Conservation (phyloP, 176 grass and related monocot genomes). For the Tillandsia leiboldiana region DNA sequence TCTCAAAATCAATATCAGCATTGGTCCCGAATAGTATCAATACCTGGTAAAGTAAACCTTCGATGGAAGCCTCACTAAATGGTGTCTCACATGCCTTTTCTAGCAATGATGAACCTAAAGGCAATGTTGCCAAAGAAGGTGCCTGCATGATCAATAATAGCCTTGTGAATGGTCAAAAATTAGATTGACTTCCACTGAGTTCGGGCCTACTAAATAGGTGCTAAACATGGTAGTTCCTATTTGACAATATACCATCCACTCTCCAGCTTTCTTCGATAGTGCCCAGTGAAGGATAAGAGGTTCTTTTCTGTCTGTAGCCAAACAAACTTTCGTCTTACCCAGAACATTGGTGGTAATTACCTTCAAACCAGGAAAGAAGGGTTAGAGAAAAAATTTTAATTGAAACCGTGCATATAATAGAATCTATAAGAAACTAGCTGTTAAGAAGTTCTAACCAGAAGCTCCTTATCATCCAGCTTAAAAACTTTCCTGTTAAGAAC, state of each 20-base stretch:
- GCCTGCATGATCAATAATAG: conserved; percentile 40
- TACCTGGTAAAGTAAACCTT: conserved; percentile 69
- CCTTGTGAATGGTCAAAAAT: conserved; percentile 12
- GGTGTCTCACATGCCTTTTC: conserved; percentile 69
- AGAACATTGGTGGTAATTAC: conserved; percentile 41
- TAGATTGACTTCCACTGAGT: conserved; percentile 5
- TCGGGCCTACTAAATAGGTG: conserved; percentile 2
- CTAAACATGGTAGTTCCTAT: conserved; percentile 1
- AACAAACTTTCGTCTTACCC: conserved; percentile 61
- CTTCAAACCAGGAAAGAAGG: conserved; percentile 39
- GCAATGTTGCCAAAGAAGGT: conserved; percentile 51
- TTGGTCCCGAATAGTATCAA: conserved; percentile 11
- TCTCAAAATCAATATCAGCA: background rate
- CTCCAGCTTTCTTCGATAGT: conserved; percentile 46
- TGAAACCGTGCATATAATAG: background rate
- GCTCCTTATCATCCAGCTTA: conserved; percentile 56
- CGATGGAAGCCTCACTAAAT: conserved; percentile 42
- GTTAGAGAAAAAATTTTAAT: conserved; percentile 27
- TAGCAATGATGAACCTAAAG: conserved; percentile 57
- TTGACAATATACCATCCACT: conserved; percentile 56
- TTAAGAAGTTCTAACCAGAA: conserved; percentile 47
- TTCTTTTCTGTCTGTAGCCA: conserved; percentile 55
- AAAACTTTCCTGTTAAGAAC: conserved; percentile 66
- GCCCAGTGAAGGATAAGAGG: conserved; percentile 92
- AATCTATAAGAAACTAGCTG: background rate